phyloP scores from a whole-genome alignment of 2,329 filamentous ascomycete species.

The Colletotrichum zoysiae region DNA sequence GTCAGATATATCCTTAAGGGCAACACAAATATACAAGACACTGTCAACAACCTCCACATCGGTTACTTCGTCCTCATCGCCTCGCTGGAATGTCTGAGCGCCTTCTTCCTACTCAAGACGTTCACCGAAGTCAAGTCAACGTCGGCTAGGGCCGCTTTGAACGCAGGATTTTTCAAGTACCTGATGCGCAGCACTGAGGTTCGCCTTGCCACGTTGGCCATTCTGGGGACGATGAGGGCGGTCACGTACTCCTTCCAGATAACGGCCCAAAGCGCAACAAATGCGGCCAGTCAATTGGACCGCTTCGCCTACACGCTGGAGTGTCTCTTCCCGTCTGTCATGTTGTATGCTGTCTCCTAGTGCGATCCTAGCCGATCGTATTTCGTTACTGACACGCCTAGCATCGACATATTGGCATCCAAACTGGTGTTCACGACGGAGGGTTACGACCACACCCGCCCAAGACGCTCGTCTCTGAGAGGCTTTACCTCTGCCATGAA shows the following conservation, averaged over 20 bases:
- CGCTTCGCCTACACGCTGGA: slow-evolving; percentile 58
- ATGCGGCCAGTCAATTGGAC: slow-evolving; percentile 54
- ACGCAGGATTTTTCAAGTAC: slow-evolving; percentile 52
- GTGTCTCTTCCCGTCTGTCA: slow-evolving; percentile 56
- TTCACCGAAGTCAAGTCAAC: slow-evolving; percentile 51
- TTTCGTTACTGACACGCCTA: neutral
- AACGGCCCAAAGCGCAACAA: slow-evolving; percentile 52
- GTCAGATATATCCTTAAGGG: slow-evolving; percentile 48
- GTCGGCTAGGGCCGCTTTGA: slow-evolving; percentile 49
- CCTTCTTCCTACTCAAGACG: slow-evolving; percentile 55
- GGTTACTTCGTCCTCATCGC: slow-evolving; percentile 58
- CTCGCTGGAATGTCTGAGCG: slow-evolving; percentile 55
- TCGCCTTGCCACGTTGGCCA: slow-evolving; percentile 53
- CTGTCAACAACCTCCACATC: slow-evolving; percentile 56
- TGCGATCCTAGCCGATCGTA: neutral
- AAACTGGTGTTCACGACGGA: slow-evolving; percentile 46
- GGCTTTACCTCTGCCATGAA: slow-evolving; percentile 12
- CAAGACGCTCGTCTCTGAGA: neutral
- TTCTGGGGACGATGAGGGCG: slow-evolving; percentile 55
- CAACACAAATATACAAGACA: slow-evolving; percentile 45
- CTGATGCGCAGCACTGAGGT: slow-evolving; percentile 57
- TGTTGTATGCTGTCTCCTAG: slow-evolving; percentile 50
- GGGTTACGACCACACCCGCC: neutral
- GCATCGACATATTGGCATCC: slow-evolving; percentile 53
- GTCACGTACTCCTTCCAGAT: slow-evolving; percentile 57